Conservation (phyloP, 768 basidiomycete genomes). For the Phanerochaete carnosa region DNA sequence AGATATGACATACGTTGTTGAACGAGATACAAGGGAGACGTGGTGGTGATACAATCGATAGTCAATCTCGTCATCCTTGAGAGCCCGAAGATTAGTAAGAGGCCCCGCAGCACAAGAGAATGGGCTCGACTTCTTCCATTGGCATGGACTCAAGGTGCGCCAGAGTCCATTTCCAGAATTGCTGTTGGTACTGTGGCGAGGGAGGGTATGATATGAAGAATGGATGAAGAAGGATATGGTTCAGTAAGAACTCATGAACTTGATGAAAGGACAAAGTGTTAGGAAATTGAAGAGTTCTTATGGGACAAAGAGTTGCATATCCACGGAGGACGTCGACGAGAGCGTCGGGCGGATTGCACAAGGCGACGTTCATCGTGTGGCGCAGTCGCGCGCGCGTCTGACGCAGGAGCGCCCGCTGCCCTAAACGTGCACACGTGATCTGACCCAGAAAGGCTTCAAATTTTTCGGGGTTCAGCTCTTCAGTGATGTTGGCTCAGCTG, state of each 20-base stretch:
- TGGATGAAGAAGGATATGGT: conserved; percentile 44
- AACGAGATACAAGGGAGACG: conserved; percentile 38
- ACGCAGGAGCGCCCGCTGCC: conserved; percentile 12
- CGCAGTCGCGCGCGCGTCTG: not conserved
- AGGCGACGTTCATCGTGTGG: conserved; percentile 1
- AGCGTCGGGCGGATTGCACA: not conserved
- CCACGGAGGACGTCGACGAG: conserved; percentile 45
- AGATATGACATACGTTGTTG: not conserved
- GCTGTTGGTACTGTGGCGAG: conserved; percentile 54
- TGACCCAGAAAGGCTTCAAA: conserved; percentile 17
- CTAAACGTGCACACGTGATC: conserved; percentile 26
- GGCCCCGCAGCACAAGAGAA: too few species aligned
- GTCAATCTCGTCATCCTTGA: conserved; percentile 61
- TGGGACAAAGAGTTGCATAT: conserved; percentile 51
- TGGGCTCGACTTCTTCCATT: conserved; percentile 48
- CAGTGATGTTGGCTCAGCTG: conserved; percentile 26
- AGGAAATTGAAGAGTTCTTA: conserved; percentile 42
- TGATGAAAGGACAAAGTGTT: conserved; percentile 29
- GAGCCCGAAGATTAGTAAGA: too few species aligned
- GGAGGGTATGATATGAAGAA: conserved; percentile 62
- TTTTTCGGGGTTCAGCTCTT: conserved; percentile 17
- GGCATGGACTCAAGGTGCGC: conserved; percentile 45
- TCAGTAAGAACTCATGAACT: conserved; percentile 56
- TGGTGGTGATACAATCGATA: conserved; percentile 62
- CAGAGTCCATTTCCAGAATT: conserved; percentile 76